Percentiles rank a stretch among this genome's conserved stretches.
Conservation (phyloP, 2,329 filamentous ascomycete species). For the Cladosporium sp. region DNA sequence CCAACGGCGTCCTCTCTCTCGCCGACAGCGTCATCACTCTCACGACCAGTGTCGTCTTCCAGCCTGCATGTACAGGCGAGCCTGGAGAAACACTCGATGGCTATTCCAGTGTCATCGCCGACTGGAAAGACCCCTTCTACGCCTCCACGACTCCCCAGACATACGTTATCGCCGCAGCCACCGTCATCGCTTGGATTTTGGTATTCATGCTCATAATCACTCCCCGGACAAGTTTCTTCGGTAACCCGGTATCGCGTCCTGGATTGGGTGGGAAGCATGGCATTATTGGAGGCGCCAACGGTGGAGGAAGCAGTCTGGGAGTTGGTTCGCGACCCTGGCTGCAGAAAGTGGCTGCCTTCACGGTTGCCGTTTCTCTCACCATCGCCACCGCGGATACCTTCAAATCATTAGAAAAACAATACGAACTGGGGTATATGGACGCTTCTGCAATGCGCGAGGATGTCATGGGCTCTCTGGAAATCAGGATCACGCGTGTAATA, state of each 20-base stretch:
- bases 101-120: constrained; percentile 52
- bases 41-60: constrained; percentile 56
- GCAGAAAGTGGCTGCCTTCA: constrained; percentile 65
- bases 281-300: constrained; percentile 77
- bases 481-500: constrained; percentile 86
- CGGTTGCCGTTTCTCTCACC: constrained; percentile 75
- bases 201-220: constrained; percentile 93
- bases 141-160: constrained; percentile 88
- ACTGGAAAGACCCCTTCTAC: constrained; percentile 84
- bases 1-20: constrained; percentile 53
- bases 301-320: constrained; percentile 62
- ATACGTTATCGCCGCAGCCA: constrained; percentile 88
- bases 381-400: constrained; percentile 94
- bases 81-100: constrained; percentile 31
- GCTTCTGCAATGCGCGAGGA: constrained; percentile 68
- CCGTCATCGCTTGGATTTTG: constrained; percentile 85
- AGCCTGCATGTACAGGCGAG: constrained; percentile 52
- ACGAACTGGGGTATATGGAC: constrained; percentile 74
- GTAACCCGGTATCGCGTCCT: constrained; percentile 56
- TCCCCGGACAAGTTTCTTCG: constrained; percentile 87
- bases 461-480: constrained; percentile 78
- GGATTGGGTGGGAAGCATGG: constrained; percentile 62
- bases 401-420: constrained; percentile 75
- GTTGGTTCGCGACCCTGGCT: constrained; percentile 92
- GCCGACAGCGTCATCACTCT: constrained; percentile 55